A percentile compares a stretch with the other conserved stretches of the same genome.
Conservation (phyloP, 208 protist genomes). For the Leptomonas pyrrhocoris region DNA sequence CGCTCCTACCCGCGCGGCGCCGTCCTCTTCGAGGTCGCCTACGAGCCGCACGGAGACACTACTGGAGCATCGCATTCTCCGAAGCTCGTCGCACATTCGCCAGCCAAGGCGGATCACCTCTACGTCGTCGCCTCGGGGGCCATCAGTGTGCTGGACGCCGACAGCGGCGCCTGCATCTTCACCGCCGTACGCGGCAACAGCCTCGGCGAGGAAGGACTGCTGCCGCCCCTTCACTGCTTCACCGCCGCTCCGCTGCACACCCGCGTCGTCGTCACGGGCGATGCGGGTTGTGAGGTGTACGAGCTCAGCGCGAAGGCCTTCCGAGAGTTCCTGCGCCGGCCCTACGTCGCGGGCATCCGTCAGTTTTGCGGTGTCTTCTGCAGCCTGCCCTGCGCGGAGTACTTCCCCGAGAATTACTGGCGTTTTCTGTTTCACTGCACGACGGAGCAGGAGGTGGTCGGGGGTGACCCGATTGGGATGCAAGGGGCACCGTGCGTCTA, state of each 20-base stretch:
- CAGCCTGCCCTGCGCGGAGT: constrained; percentile 15
- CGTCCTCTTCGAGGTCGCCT: constrained; percentile 18
- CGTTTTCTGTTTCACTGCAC: constrained; percentile 19
- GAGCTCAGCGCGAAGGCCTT: constrained; percentile 10
- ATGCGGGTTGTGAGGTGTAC: constrained; percentile 14
- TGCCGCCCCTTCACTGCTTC: constrained; percentile 16
- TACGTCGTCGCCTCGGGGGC: constrained; percentile 16
- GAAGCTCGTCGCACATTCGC: neutral
- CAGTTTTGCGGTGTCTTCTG: constrained; percentile 24
- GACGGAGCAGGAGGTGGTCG: constrained; percentile 14
- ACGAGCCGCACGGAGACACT: neutral
- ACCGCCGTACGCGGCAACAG: neutral
- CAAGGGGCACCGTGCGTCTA: neutral
- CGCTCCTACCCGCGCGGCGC: constrained; percentile 5
- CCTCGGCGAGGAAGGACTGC: constrained; percentile 18
- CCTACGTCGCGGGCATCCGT: constrained; percentile 12
- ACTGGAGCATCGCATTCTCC: neutral
- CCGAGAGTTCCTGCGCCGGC: constrained; percentile 13
- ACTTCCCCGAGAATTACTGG: constrained; percentile 27
- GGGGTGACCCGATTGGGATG: constrained; percentile 16
- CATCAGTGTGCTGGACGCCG: constrained; percentile 14
- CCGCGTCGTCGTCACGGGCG: constrained; percentile 12
- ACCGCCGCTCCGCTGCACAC: constrained; percentile 12
- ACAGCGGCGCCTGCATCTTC: neutral
- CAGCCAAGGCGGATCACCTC: constrained; percentile 1